phyloP scores from a whole-genome alignment of 2,329 filamentous ascomycete genomes.

The Raffaelea deltoideospora region DNA sequence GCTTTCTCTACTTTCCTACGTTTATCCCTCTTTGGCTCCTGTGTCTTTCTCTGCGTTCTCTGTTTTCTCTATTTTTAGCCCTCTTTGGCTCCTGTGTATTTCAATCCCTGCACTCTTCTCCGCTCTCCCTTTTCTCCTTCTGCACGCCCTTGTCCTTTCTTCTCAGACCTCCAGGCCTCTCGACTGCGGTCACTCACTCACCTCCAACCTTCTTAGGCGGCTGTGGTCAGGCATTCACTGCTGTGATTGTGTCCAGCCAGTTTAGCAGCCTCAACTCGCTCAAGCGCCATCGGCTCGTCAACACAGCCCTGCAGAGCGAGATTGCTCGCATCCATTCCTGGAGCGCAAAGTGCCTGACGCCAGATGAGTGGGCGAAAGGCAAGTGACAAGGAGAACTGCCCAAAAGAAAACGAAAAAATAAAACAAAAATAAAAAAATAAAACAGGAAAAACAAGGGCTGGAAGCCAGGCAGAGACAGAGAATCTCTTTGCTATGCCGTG shows the following conservation, averaged over 20 bases:
- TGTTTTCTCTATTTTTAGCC: neutral
- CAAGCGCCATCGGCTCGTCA: constrained; percentile 75
- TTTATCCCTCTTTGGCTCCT: neutral
- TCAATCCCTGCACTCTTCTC: neutral
- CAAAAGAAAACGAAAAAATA: too few species aligned
- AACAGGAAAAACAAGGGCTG: too few species aligned
- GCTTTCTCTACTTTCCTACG: neutral
- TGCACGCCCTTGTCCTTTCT: neutral
- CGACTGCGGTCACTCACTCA: neutral
- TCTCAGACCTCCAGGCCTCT: neutral
- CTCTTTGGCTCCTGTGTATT: neutral
- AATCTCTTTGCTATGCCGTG: too few species aligned
- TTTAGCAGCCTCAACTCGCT: constrained; percentile 63
- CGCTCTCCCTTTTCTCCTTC: neutral
- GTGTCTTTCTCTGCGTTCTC: neutral
- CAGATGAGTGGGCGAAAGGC: constrained; percentile 74
- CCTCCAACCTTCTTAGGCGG: constrained; percentile 26
- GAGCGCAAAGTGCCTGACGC: constrained; percentile 88
- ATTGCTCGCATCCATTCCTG: constrained; percentile 87
- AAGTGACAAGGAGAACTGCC: too few species aligned
- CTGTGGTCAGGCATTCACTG: constrained; percentile 46
- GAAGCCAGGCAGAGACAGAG: too few species aligned
- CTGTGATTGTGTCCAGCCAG: constrained; percentile 45
- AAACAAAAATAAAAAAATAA: too few species aligned
- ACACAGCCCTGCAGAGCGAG: constrained; percentile 67